A percentile compares a stretch with the other conserved stretches of the same genome.
These are phyloP conservation scores for Ascocoryne sarcoides DNA, from an alignment of 2,329 filamentous ascomycete species.

Conservation along the genomic window DNA sequence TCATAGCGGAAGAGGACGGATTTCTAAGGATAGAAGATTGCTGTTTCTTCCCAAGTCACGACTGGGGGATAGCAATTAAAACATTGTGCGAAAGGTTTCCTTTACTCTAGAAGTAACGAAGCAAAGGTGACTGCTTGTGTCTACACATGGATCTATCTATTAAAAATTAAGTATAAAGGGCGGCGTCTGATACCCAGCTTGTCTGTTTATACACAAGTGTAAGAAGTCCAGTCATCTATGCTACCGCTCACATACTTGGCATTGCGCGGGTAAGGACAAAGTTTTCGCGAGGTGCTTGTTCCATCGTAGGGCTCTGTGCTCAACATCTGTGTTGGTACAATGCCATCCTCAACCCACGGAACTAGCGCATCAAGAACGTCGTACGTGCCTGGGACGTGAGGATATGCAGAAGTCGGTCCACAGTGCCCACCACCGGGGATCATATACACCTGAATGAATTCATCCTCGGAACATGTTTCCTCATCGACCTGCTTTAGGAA, in stretches of 20 bases:
- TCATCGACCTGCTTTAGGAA: slow-evolving; percentile 36
- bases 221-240: neutral
- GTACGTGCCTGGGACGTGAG: neutral
- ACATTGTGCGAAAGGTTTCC: no score
- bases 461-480: slow-evolving; percentile 36
- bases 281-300: neutral
- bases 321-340: neutral
- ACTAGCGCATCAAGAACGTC: neutral
- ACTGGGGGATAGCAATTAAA: no score
- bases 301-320: neutral
- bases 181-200: neutral
- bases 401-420: slow-evolving; percentile 3
- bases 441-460: slow-evolving; percentile 41
- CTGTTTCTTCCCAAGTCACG: no score
- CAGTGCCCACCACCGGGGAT: slow-evolving; percentile 44
- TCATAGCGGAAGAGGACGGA: no score
- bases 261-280: neutral
- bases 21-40: no score
- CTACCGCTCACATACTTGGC: neutral
- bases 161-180: neutral
- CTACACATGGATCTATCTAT: no score
- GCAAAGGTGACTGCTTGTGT: no score
- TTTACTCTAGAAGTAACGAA: no score
- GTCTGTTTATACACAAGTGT: neutral
- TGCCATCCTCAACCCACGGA: neutral